Evolutionary conservation across 2,329 filamentous ascomycete species (phyloP).

Genomic region (Fragosphaeria purpurea): DNA sequence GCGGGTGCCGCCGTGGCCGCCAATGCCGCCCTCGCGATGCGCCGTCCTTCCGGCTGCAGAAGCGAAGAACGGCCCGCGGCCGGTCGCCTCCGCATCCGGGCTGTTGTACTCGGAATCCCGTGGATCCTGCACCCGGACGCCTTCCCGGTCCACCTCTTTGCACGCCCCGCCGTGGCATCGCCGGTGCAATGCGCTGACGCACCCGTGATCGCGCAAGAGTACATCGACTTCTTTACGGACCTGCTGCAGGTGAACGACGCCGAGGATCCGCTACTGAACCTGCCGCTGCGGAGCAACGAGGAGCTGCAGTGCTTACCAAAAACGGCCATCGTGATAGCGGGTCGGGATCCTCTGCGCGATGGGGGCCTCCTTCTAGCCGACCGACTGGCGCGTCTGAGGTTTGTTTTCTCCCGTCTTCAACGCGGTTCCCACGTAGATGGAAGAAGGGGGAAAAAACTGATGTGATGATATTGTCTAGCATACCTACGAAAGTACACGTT

Average conservation of each 20-base stretch:
- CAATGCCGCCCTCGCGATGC: not conserved
- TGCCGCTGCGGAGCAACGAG: not conserved
- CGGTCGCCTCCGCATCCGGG: not conserved
- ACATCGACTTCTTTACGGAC: not conserved
- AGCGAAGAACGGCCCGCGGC: not conserved
- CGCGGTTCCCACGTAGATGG: not conserved
- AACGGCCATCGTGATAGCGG: not conserved
- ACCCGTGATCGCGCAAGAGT: not conserved
- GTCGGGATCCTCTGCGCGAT: slow-evolving; percentile 1
- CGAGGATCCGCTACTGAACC: not conserved
- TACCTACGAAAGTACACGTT: slow-evolving; percentile 1
- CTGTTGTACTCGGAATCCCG: not conserved
- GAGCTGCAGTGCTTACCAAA: not conserved
- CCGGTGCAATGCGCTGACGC: slow-evolving; percentile 1
- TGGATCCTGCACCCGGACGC: not conserved
- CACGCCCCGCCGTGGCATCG: not conserved
- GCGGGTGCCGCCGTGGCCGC: slow-evolving; percentile 21
- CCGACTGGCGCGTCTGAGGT: not conserved
- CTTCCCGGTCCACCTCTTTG: slow-evolving; percentile 1
- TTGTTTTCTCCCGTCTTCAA: not conserved
- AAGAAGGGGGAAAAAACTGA: no score
- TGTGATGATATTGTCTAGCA: not conserved
- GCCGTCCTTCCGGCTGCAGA: no score
- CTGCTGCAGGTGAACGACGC: not conserved
- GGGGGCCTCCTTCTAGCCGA: slow-evolving; percentile 1